Evolutionary conservation across 345 rosid species (phyloP), one percentile per base, ranked within the genome.

Genomic region (Noccaea caerulescens): DNA sequence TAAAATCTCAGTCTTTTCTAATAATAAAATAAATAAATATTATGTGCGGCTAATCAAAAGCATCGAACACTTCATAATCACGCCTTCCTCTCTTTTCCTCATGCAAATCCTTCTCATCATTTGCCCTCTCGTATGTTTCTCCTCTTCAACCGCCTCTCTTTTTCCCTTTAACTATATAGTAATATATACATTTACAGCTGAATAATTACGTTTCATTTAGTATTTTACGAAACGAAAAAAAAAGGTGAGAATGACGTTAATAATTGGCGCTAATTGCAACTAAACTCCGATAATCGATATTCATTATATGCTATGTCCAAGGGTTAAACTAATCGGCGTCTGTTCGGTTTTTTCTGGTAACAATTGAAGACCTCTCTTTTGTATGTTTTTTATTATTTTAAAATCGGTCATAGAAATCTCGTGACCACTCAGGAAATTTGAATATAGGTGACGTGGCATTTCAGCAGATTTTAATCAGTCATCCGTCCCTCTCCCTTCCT

Each of bases 291-390:
- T 33, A 46, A 45, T 37, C 10, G 10, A 20, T 20, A 18, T 49
- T 18, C 58, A 7, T 41, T 13, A 23, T 2, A 10, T 42, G 11
- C 27, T 23, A 27, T 27, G 30, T 10, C 4, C 33, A 51, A 14
- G 7, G 14, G 4, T 41, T 10, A 71, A 51, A 13, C 59, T 39
- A 70, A 10, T 71, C n/a, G 16, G 30, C 6, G 46, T 23, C 54
- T 66, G 72, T 58, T 73, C 67, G 66, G 61, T 75, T 68, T 37
- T 58, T 68, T 59, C 46, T 50, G 72, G 78, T 66, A 74, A 74
- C 68, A 46, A 66, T n/a, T 13, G 68, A 67, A 59, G 73, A 42
- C 34, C 7, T 10, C 68, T 67, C 6, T 74, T 36, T 68, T 43
- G 60, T 52, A 18, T 9, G 59, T 14, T 16, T 42, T 20, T 65